Evolutionary conservation across 495 filamentous ascomycete genomes (phyloP).

Genomic region (Penicillium atrosanguineum): DNA sequence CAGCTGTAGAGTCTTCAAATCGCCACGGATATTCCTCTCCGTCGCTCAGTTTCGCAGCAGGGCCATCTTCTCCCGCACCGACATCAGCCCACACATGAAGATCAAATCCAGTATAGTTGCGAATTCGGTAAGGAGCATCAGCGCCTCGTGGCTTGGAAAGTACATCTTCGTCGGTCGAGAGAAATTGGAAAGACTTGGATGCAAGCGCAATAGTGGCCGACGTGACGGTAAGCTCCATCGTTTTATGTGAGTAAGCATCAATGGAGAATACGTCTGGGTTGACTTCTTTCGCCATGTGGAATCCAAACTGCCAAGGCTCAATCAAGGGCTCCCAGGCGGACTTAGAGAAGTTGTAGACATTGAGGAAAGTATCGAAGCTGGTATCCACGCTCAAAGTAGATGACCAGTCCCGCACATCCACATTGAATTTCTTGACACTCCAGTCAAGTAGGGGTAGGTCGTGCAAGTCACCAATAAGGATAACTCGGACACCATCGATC

Average conservation of each 20-base stretch:
- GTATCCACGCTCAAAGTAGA: slow-evolving; percentile 82
- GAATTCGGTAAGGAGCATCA: slow-evolving; percentile 89
- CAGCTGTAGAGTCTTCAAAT: slow-evolving; percentile 91
- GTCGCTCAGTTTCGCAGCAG: slow-evolving; percentile 78
- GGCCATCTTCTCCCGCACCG: slow-evolving; percentile 56
- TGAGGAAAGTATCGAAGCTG: slow-evolving; percentile 86
- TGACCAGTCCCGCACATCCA: slow-evolving; percentile 86
- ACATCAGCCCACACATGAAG: slow-evolving; percentile 77
- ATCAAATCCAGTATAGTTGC: slow-evolving; percentile 93
- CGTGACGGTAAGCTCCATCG: slow-evolving; percentile 86
- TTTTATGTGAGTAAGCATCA: slow-evolving; percentile 83
- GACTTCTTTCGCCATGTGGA: slow-evolving; percentile 79
- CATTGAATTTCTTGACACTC: slow-evolving; percentile 85
- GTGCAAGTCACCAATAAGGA: slow-evolving; percentile 92
- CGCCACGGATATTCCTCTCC: slow-evolving; percentile 93
- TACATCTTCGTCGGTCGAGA: slow-evolving; percentile 86
- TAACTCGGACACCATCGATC: slow-evolving; percentile 84
- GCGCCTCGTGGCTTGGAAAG: slow-evolving; percentile 88
- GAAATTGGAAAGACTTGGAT: slow-evolving; percentile 88
- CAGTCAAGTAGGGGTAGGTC: slow-evolving; percentile 92
- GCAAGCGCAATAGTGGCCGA: slow-evolving; percentile 90
- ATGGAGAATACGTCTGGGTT: slow-evolving; percentile 74
- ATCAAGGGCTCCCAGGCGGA: slow-evolving; percentile 97
- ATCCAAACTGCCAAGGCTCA: slow-evolving; percentile 92
- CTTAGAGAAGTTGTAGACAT: slow-evolving; percentile 98